phyloP scores from a whole-genome alignment of 768 basidiomycete species.

The Tricholoma sp. region DNA sequence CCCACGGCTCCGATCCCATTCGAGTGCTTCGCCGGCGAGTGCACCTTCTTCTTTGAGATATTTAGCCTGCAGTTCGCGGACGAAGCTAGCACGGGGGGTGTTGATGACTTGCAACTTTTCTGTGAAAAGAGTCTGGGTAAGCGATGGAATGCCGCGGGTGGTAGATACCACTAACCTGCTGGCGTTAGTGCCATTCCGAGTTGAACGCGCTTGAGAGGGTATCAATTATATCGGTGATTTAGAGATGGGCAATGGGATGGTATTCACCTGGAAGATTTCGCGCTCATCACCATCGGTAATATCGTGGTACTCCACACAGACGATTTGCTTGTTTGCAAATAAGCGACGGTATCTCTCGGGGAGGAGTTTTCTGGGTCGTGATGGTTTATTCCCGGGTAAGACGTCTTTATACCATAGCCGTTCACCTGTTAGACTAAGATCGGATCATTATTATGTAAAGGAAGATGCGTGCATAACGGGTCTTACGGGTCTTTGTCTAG shows the following conservation, averaged over 20 bases:
- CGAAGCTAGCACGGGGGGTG: conserved; percentile 49
- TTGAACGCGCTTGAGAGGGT: conserved; percentile 55
- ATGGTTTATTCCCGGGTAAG: conserved; percentile 7
- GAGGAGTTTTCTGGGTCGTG: conserved; percentile 28
- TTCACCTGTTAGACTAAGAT: conserved; percentile 27
- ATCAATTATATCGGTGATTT: background rate
- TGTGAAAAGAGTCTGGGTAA: conserved; percentile 11
- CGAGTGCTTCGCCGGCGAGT: conserved; percentile 31
- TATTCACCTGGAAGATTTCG: conserved; percentile 63
- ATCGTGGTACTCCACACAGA: conserved; percentile 70
- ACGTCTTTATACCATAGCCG: conserved; percentile 45
- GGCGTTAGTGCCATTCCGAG: conserved; percentile 72
- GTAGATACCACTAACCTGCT: conserved; percentile 39
- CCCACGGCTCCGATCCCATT: conserved; percentile 45
- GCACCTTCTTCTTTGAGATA: conserved; percentile 36
- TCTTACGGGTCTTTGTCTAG: conserved; percentile 17
- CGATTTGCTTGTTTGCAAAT: conserved; percentile 70
- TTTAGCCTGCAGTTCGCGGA: conserved; percentile 45
- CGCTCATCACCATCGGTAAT: conserved; percentile 52
- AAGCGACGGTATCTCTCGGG: conserved; percentile 51
- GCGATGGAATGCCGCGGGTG: background rate
- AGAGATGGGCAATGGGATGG: background rate
- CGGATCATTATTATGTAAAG: background rate
- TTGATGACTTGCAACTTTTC: conserved; percentile 69
- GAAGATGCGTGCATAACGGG: background rate